Evolutionary conservation across 176 grass and related monocot species (phyloP).

Genomic region (Rhipidocladum racemiflorum): DNA sequence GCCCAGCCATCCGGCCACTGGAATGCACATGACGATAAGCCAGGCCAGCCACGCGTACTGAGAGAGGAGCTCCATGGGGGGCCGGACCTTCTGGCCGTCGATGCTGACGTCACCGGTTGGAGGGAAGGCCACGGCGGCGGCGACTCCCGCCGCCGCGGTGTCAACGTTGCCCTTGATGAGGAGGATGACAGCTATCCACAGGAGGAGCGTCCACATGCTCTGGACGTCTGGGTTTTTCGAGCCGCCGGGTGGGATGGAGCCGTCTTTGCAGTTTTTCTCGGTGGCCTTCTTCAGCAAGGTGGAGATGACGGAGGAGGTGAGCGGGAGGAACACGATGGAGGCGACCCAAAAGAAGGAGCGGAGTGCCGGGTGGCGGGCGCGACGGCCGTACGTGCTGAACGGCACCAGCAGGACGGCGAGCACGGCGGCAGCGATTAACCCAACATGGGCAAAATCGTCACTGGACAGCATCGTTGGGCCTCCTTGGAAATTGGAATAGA

Average conservation of each 20-base stretch:
- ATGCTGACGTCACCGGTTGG: not conserved
- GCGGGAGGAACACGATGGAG: constrained; percentile 2
- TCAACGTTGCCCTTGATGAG: constrained; percentile 13
- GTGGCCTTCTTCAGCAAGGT: not conserved
- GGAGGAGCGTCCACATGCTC: constrained; percentile 33
- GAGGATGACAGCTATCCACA: not conserved
- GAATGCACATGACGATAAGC: not conserved
- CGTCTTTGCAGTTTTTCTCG: not conserved
- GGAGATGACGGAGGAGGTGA: not conserved
- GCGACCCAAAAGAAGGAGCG: not conserved
- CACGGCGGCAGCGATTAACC: not conserved
- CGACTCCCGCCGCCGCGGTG: not conserved
- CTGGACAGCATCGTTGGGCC: not conserved
- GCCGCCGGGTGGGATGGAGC: fast-evolving
- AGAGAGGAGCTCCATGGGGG: not conserved
- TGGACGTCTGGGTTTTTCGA: not conserved
- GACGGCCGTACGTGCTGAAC: not conserved
- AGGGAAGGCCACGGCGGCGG: not conserved
- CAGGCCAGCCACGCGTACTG: not conserved
- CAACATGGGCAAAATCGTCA: not conserved
- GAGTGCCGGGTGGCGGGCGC: not conserved
- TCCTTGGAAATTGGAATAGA: too few species aligned
- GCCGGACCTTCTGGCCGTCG: constrained; percentile 13
- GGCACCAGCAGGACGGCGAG: constrained; percentile 19
- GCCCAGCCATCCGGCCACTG: not conserved